A percentile compares a stretch with the other conserved stretches of the same genome.
These are phyloP conservation scores for Bryoerythrophyllum caledonicum DNA, from an alignment of 225 moss, liverwort and hornwort genomes.

Conservation along the genomic window DNA sequence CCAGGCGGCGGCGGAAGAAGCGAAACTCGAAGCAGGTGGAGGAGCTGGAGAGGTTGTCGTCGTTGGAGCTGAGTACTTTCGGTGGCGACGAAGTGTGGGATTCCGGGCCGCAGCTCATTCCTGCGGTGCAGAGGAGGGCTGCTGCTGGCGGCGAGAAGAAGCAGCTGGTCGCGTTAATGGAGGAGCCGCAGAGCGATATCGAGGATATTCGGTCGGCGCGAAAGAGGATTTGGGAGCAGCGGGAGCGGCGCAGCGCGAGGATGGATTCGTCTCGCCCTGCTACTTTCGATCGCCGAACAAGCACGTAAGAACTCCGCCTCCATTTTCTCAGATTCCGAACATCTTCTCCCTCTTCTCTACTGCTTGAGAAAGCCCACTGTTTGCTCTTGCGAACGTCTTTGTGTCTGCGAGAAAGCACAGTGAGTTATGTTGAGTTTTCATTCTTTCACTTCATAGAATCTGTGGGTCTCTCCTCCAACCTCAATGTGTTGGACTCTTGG, in stretches of 20 bases:
- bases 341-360: no score
- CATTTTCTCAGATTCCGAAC: background rate
- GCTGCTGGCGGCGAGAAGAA: background rate
- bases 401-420: no score
- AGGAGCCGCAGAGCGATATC: conserved; percentile 45
- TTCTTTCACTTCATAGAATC: no score
- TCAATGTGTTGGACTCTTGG: no score
- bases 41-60: conserved; percentile 6
- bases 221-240: conserved; percentile 33
- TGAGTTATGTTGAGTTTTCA: no score
- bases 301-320: conserved; percentile 42
- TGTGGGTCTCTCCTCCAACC: no score
- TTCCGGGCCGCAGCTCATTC: conserved; percentile 20
- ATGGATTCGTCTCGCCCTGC: conserved; percentile 21
- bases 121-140: background rate
- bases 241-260: conserved; percentile 41
- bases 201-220: conserved; percentile 28
- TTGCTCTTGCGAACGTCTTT: no score
- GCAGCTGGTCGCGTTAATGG: conserved; percentile 41
- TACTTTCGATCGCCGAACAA: conserved; percentile 35
- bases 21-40: conserved; percentile 17
- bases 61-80: conserved; percentile 30
- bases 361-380: no score
- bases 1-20: conserved; percentile 25
- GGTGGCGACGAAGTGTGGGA: conserved; percentile 37